Conservation (phyloP, 371 early-diverging fungal genomes). For the Syncephalastrum monosporum region DNA sequence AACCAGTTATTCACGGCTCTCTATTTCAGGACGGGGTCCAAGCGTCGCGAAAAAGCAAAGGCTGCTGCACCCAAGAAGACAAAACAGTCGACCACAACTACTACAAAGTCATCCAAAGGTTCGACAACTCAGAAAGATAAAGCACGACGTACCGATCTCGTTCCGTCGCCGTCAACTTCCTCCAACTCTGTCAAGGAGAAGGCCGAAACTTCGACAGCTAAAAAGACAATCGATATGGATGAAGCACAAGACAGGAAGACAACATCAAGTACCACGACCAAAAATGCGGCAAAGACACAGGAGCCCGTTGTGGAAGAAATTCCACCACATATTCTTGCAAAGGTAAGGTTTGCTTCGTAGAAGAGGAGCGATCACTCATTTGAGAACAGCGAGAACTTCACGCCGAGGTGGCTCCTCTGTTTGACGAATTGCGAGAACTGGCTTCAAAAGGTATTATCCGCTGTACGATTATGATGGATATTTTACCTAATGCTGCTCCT, state of each 20-base stretch:
- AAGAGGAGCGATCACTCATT: background rate
- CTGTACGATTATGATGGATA: background rate
- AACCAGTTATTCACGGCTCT: background rate
- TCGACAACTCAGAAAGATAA: conserved; percentile 12
- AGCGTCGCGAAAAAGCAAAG: conserved; percentile 15
- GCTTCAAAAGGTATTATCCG: too few relatives aligned
- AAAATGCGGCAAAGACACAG: conserved; percentile 3
- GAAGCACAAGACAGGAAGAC: conserved; percentile 5
- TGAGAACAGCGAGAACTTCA: too few relatives aligned
- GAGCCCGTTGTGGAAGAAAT: background rate
- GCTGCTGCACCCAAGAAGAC: conserved; percentile 6
- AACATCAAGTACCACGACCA: background rate
- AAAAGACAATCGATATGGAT: background rate
- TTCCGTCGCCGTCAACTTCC: too few relatives aligned
- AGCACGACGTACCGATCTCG: too few relatives aligned
- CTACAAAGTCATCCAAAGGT: conserved; percentile 7
- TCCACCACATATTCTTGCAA: background rate
- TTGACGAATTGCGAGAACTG: too few relatives aligned
- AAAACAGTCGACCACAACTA: conserved; percentile 6
- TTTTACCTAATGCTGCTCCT: background rate
- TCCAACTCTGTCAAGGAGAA: too few relatives aligned
- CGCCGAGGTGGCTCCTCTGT: too few relatives aligned
- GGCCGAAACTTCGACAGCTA: background rate
- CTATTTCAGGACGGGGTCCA: conserved; percentile 1
- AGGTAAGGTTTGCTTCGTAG: background rate